Evolutionary conservation across 768 basidiomycete genomes (phyloP), one percentile per base, ranked within the genome.

Genomic region (Pleurotus ostreatus): DNA sequence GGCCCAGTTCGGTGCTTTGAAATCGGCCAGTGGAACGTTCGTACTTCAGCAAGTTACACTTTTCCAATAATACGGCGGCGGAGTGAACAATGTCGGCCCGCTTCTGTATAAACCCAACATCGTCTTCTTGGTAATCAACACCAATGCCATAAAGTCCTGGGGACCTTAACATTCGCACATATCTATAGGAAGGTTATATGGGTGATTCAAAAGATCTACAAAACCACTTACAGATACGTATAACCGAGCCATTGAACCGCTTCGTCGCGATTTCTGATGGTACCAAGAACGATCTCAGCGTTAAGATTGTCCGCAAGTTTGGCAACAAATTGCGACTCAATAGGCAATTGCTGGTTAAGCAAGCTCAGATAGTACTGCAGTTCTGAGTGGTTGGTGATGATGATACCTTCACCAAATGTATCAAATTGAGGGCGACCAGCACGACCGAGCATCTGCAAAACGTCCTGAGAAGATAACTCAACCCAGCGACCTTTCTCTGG

Each of bases 401-500:
- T 97, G 65, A 97, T 89, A 45, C 97, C 97, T 72, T 98, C 96
- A 20, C 97, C 96, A 62, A 83, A 95, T 0, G 94, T 97, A 68
- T 99, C 96, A 71, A 88, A 98, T 69, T 98, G 95, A 12, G 96
- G 97, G 52, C 96, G 85, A 66, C 97, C 97, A 2, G 97, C 97
- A 63, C 95, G 88, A 47, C 97, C 97, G 2, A 98, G 85, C 97
- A 99, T 98, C 72, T 99, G 97, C 4, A 99, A 75, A 0, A 98
- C 94, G 66, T 98, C 97, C 70, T 98, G 97, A 0, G 88, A 85
- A 1, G 92, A 95, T 5, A 98, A 74, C 68, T 98, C 97, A 3
- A 91, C 89, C 97, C 97, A 99, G 3, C 91, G 85, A 16, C 97
- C 97, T 72, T 98, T 97, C 72, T 97, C 95, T 0, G 97, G 97